Evolutionary conservation across 306 rosid species (phyloP).

Genomic region (Senna siamea): DNA sequence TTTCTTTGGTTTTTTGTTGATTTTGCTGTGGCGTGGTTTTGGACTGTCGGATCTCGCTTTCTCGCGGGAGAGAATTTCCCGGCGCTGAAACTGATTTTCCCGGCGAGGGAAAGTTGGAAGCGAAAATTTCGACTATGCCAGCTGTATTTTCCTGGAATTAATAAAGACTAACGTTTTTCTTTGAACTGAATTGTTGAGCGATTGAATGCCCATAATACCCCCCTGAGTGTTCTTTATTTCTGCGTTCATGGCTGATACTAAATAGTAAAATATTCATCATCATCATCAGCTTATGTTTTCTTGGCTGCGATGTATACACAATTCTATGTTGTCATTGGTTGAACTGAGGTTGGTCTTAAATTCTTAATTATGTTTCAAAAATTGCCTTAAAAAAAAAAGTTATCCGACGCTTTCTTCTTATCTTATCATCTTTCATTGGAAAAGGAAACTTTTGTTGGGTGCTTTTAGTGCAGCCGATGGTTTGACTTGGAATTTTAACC

Average conservation of each 20-base stretch:
- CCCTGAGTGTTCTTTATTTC: not conserved
- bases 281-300: not conserved
- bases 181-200: not conserved
- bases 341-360: not conserved
- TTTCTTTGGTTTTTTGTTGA: not conserved
- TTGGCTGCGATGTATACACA: not conserved
- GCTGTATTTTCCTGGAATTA: not conserved
- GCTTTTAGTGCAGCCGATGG: not conserved
- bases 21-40: not conserved
- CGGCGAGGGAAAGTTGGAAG: not conserved
- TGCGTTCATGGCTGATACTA: too few relatives aligned
- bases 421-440: not conserved
- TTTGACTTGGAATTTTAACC: not conserved
- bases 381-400: too few relatives aligned
- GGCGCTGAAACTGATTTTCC: not conserved
- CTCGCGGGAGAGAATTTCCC: conserved; percentile 1
- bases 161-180: not conserved
- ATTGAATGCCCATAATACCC: conserved; percentile 9
- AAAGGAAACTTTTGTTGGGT: not conserved
- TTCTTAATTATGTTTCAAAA: not conserved
- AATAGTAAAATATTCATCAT: not conserved
- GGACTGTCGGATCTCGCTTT: not conserved
- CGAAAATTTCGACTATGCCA: not conserved
- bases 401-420: not conserved
- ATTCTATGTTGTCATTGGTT: not conserved